Conservation (phyloP, 164 flowering plant species). For the Vitis rupestris region DNA sequence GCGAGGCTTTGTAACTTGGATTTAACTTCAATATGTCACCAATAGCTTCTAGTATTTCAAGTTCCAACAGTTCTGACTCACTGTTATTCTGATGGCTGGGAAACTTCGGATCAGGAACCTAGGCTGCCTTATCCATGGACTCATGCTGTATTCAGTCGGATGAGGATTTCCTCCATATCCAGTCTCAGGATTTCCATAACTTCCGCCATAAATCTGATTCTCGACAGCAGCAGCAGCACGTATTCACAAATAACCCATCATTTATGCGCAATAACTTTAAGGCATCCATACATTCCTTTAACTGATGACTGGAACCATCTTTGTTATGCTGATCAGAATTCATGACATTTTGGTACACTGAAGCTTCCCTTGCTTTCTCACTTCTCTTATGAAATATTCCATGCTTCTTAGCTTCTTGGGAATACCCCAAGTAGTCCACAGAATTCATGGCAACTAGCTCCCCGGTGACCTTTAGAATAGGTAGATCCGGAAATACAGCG, state of each 20-base stretch:
- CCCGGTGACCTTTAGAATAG: neutral
- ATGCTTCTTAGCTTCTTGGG: neutral
- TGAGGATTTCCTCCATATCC: no score
- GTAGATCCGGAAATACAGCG: neutral
- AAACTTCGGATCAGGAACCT: no score
- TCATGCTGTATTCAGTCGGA: no score
- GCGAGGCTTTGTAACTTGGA: no score
- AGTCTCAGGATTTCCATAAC: no score
- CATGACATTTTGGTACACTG: conserved; percentile 5
- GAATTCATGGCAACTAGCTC: neutral
- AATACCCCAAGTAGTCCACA: neutral
- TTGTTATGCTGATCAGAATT: conserved; percentile 4
- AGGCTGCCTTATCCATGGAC: no score
- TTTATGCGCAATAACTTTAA: conserved; percentile 27
- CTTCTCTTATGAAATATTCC: neutral
- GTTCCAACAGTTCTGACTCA: no score
- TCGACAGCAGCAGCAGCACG: no score
- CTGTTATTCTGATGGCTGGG: no score
- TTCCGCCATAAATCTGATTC: no score
- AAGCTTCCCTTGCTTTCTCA: neutral
- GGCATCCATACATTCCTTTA: conserved; percentile 18
- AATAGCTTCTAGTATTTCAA: no score
- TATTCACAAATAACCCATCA: conserved; percentile 24
- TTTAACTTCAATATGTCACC: no score
- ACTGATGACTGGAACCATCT: conserved; percentile 7